Conservation (phyloP, 306 rosid species). For the Macrotyloma uniflorum region DNA sequence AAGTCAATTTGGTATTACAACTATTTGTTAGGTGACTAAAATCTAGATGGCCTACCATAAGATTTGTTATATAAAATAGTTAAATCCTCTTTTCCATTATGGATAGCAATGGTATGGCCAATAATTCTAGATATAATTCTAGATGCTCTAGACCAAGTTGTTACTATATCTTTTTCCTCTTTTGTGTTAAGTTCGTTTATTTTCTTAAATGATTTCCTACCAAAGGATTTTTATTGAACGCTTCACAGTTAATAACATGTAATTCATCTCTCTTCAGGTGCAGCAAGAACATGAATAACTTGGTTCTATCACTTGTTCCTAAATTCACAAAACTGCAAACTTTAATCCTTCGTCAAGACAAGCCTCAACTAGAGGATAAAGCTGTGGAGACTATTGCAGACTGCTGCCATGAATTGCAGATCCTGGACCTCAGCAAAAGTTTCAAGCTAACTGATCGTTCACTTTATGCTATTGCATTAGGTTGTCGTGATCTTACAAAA, state of each 20-base stretch:
- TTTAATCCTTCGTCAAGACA: conserved; percentile 84
- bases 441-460: conserved; percentile 84
- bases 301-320: conserved; percentile 81
- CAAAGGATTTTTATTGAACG: no score
- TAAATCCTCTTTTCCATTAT: background rate
- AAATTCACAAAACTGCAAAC: conserved; percentile 78
- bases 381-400: conserved; percentile 78
- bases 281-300: conserved; percentile 79
- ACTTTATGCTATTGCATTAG: conserved; percentile 68
- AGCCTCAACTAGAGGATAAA: conserved; percentile 77
- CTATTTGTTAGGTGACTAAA: background rate
- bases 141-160: background rate
- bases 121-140: background rate
- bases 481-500: conserved; percentile 70
- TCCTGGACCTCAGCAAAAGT: conserved; percentile 95
- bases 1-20: background rate
- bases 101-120: background rate
- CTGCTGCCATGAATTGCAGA: conserved; percentile 79
- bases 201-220: no score
- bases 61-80: background rate
- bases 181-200: no score
- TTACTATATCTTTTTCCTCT: no score
- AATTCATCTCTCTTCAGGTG: conserved; percentile 66
- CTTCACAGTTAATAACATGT: background rate
- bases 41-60: background rate